phyloP scores from a whole-genome alignment of 306 rosid genomes.

The Casuarina glauca region DNA sequence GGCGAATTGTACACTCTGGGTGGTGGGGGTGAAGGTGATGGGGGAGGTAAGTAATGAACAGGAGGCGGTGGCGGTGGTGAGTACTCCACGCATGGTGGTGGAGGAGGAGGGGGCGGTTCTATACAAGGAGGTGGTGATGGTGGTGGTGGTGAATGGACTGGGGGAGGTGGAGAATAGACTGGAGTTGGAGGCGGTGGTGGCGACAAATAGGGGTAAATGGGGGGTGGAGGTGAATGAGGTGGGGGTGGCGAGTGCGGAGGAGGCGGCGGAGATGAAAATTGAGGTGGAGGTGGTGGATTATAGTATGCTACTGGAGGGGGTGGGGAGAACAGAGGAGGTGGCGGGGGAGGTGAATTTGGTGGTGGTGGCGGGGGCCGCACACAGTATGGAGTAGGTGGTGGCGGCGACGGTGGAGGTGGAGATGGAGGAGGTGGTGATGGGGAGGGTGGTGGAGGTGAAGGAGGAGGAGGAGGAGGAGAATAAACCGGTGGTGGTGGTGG shows the following conservation, averaged over 20 bases:
- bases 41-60: conserved; percentile 1
- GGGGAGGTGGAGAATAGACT: conserved; percentile 52
- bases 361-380: conserved; percentile 49
- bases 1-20: conserved; percentile 19
- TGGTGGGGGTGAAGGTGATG: conserved; percentile 30
- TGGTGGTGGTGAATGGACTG: conserved; percentile 47
- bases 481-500: conserved; percentile 38
- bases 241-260: conserved; percentile 32
- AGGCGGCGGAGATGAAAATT: conserved; percentile 30
- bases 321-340: conserved; percentile 26
- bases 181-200: conserved; percentile 81
- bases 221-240: conserved; percentile 64
- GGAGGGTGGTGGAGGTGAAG: neutral
- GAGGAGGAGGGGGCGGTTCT: conserved; percentile 67
- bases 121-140: conserved; percentile 69
- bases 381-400: conserved; percentile 35
- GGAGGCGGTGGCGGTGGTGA: conserved; percentile 45
- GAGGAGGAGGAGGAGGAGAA: neutral
- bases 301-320: conserved; percentile 33
- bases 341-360: conserved; percentile 40
- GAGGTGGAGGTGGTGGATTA: conserved; percentile 29
- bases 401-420: conserved; percentile 25
- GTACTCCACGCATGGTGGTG: conserved; percentile 62
- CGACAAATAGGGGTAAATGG: conserved; percentile 50
- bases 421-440: conserved; percentile 7